Conservation (phyloP, 2,329 filamentous ascomycete genomes). For the Aurifilum marmelostoma region DNA sequence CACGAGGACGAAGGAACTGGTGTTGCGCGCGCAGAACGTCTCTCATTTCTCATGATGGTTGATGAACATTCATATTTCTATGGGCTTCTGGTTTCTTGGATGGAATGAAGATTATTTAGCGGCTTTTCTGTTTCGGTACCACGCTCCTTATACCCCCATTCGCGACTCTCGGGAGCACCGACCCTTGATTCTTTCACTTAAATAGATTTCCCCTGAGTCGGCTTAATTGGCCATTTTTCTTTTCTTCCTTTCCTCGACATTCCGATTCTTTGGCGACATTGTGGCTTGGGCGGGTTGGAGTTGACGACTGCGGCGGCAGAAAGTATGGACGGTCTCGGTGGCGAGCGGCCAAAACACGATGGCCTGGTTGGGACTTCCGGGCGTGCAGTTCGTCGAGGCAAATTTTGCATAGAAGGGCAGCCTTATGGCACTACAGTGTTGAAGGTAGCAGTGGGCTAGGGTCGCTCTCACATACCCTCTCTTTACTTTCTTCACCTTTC, state of each 20-base stretch:
- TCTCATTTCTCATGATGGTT: constrained; percentile 27
- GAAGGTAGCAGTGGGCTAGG: background rate
- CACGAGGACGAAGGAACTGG: constrained; percentile 7
- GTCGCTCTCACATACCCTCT: background rate
- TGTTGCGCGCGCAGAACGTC: constrained; percentile 6
- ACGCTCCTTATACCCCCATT: constrained; percentile 29
- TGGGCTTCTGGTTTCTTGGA: constrained; percentile 11
- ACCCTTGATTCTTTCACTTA: constrained; percentile 25
- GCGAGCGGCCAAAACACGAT: background rate
- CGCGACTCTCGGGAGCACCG: constrained; percentile 20
- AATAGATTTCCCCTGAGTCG: constrained; percentile 18
- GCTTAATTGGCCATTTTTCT: background rate
- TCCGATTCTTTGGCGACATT: constrained; percentile 13
- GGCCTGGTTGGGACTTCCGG: background rate
- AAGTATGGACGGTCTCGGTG: background rate
- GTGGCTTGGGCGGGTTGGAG: background rate
- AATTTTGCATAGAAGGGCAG: background rate
- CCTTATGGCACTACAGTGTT: background rate
- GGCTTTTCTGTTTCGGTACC: constrained; percentile 25
- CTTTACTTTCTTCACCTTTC: background rate
- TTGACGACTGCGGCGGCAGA: background rate
- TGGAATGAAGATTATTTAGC: constrained; percentile 14
- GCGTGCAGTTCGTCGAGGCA: background rate
- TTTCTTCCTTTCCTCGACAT: background rate
- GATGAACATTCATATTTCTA: constrained; percentile 18